These are phyloP conservation scores for Cyberlindnera subsufficiens DNA, from an alignment of 805 yeast genomes.

Conservation along the genomic window DNA sequence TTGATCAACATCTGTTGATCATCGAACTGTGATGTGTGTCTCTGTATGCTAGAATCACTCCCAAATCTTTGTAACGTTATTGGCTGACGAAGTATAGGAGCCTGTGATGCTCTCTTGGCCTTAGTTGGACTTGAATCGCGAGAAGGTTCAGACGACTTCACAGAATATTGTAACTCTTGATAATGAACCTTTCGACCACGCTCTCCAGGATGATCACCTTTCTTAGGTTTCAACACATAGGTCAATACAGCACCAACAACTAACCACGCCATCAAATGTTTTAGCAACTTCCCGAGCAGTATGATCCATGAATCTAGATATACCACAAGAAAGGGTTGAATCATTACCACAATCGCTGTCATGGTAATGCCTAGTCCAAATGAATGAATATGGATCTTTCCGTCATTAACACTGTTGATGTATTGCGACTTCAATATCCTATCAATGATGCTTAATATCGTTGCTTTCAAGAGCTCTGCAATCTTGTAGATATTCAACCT, in stretches of 20 bases:
- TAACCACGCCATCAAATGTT: slow-evolving; percentile 14
- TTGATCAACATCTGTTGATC: slow-evolving; percentile 11
- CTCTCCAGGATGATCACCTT: not conserved
- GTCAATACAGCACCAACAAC: slow-evolving; percentile 13
- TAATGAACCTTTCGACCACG: slow-evolving; percentile 2
- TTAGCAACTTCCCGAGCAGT: slow-evolving; percentile 14
- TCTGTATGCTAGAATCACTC: slow-evolving; percentile 4
- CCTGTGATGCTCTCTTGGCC: not conserved
- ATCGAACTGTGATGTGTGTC: not conserved
- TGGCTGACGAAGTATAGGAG: not conserved
- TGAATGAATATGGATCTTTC: slow-evolving; percentile 23
- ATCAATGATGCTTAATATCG: not conserved
- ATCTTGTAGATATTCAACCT: slow-evolving; percentile 8
- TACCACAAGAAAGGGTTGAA: slow-evolving; percentile 20
- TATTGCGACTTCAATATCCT: slow-evolving; percentile 16
- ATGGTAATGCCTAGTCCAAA: slow-evolving; percentile 19
- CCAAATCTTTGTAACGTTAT: slow-evolving; percentile 3
- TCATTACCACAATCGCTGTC: slow-evolving; percentile 11
- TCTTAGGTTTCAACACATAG: slow-evolving; percentile 12
- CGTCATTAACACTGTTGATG: slow-evolving; percentile 16
- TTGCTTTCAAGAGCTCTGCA: slow-evolving; percentile 1
- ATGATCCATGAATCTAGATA: slow-evolving; percentile 22
- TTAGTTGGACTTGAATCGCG: slow-evolving; percentile 6
- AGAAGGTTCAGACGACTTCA: slow-evolving; percentile 9
- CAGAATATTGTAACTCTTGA: slow-evolving; percentile 19